Percentiles rank a stretch among this genome's conserved stretches.
Conservation (phyloP, 805 yeast species). For the Kodamaea restingae region DNA sequence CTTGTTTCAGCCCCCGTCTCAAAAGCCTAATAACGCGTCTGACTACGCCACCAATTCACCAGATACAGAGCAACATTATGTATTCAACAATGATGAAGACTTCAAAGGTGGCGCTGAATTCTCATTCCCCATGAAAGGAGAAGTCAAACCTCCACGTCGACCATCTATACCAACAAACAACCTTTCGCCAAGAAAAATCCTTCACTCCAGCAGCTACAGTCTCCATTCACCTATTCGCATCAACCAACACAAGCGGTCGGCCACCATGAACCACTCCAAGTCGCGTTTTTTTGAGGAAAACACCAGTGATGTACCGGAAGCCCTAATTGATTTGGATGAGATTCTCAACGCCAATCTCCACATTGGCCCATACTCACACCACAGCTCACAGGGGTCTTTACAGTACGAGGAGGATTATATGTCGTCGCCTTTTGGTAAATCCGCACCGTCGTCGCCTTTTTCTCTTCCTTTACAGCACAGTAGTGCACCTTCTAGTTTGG, state of each 20-base stretch:
- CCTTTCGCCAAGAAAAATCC: slow-evolving; percentile 8
- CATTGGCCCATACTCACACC: slow-evolving; percentile 16
- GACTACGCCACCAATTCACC: background rate
- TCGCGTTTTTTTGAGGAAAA: slow-evolving; percentile 31
- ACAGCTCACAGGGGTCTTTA: slow-evolving; percentile 8
- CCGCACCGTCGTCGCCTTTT: slow-evolving; percentile 16
- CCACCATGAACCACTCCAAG: slow-evolving; percentile 14
- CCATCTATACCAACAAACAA: too few relatives aligned
- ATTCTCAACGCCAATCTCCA: slow-evolving; percentile 31
- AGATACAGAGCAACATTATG: slow-evolving; percentile 17
- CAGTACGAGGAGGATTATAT: slow-evolving; percentile 25
- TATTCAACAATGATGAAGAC: slow-evolving; percentile 36
- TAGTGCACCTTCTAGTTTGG: slow-evolving; percentile 9
- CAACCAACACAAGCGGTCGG: slow-evolving; percentile 18
- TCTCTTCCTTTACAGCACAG: slow-evolving; percentile 5
- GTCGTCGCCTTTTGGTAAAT: slow-evolving; percentile 29
- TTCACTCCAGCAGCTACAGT: slow-evolving; percentile 14
- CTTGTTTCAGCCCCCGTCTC: slow-evolving; percentile 26
- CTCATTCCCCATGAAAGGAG: slow-evolving; percentile 25
- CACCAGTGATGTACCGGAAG: slow-evolving; percentile 32
- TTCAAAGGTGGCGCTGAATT: slow-evolving; percentile 22
- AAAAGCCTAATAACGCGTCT: slow-evolving; percentile 8
- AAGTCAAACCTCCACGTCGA: too few relatives aligned
- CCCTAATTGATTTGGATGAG: slow-evolving; percentile 39
- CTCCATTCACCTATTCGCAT: slow-evolving; percentile 34